Evolutionary conservation across 495 filamentous ascomycete species (phyloP).

Genomic region (Aspergillus campestris): DNA sequence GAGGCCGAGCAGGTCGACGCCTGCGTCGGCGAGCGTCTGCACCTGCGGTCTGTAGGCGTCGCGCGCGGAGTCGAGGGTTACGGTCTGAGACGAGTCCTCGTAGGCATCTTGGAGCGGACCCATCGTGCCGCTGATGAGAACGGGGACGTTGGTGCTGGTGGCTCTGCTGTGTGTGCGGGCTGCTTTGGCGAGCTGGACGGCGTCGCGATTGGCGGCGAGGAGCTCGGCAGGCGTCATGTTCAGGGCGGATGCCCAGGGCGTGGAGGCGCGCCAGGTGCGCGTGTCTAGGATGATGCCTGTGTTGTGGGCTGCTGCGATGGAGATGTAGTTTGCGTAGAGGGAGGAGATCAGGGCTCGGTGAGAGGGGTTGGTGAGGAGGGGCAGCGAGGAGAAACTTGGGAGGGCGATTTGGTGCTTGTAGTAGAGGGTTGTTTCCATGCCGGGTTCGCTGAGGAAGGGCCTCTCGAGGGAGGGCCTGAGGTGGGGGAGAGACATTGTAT

Average conservation of each 20-base stretch:
- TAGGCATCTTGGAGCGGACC: too few species aligned
- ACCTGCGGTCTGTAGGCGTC: neutral
- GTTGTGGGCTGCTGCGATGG: neutral
- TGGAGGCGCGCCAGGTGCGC: slow-evolving; percentile 2
- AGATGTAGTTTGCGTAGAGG: slow-evolving; percentile 1
- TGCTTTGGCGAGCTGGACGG: too few species aligned
- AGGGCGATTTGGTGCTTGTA: slow-evolving; percentile 1
- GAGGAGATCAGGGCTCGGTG: neutral
- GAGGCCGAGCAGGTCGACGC: slow-evolving; percentile 1
- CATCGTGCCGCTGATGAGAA: too few species aligned
- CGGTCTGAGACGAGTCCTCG: too few species aligned
- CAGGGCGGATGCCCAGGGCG: neutral
- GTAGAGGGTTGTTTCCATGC: slow-evolving; percentile 1
- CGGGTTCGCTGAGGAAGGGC: slow-evolving; percentile 1
- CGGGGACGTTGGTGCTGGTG: too few species aligned
- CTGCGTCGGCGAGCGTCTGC: neutral
- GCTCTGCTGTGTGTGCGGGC: too few species aligned
- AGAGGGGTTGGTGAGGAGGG: neutral
- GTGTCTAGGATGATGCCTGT: slow-evolving; percentile 2
- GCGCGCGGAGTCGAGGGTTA: too few species aligned
- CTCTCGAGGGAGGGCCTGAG: neutral
- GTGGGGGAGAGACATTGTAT: neutral
- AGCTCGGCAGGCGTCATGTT: neutral
- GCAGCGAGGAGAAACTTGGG: neutral
- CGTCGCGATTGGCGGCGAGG: neutral